These are phyloP conservation scores for Tillandsia leiboldiana DNA, from an alignment of 176 grass and related monocot genomes.

Conservation along the genomic window DNA sequence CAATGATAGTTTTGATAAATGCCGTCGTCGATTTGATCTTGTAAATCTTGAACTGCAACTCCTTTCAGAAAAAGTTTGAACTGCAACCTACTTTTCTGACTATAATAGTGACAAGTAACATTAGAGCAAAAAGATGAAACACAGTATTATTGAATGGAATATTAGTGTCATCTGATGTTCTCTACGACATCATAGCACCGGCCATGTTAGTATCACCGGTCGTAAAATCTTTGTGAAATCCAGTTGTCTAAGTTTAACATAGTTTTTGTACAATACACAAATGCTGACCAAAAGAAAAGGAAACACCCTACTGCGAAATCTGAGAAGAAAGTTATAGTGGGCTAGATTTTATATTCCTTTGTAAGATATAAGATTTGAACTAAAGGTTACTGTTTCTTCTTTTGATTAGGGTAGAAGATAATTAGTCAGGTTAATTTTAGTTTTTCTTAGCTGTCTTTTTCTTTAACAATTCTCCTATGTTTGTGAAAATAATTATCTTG, in stretches of 20 bases:
- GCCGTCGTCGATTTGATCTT: conserved; percentile 77
- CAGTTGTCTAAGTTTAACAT: too few relatives aligned
- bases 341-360: not conserved
- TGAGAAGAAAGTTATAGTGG: not conserved
- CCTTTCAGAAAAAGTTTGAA: conserved; percentile 7
- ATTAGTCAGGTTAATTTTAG: not conserved
- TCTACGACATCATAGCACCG: too few relatives aligned
- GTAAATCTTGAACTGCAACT: conserved; percentile 30
- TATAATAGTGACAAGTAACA: not conserved
- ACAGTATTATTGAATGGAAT: too few relatives aligned
- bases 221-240: too few relatives aligned
- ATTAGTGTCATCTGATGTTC: too few relatives aligned
- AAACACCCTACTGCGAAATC: not conserved
- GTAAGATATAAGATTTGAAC: not conserved
- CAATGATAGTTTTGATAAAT: conserved; percentile 84
- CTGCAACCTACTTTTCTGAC: conserved; percentile 4
- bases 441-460: not conserved
- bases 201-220: too few relatives aligned
- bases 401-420: not conserved
- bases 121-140: too few relatives aligned
- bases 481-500: not conserved
- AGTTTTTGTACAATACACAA: not conserved
- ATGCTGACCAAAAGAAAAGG: not conserved
- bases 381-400: not conserved
- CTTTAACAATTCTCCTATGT: not conserved